Percentiles rank a stretch among this genome's conserved stretches.
Conservation (phyloP, 148 eudicot species). For the Cornus controversa region DNA sequence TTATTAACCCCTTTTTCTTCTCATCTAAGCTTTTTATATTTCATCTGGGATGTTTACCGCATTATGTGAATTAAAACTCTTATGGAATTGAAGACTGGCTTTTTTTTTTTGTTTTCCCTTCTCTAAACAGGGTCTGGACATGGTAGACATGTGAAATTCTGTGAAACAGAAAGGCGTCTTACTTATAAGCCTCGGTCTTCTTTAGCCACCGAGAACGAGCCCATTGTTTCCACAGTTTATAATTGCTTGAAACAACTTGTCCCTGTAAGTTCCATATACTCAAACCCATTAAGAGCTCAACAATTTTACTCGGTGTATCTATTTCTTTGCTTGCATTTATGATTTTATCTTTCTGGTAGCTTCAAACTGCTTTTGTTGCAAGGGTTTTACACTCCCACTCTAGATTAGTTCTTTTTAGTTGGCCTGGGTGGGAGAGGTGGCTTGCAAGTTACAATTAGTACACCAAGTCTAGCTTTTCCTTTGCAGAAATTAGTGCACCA, state of each 20-base stretch:
- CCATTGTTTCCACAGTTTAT: constrained; percentile 1
- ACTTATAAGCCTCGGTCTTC: constrained; percentile 14
- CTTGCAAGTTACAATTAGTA: no score
- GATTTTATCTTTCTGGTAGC: no score
- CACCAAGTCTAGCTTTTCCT: no score
- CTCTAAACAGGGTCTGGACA: constrained; percentile 8
- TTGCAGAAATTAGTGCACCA: no score
- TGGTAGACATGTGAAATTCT: no score
- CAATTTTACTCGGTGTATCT: not conserved
- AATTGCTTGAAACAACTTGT: constrained; percentile 12
- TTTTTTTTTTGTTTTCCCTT: constrained; percentile 2
- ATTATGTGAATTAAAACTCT: not conserved
- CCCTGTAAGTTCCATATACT: constrained; percentile 13
- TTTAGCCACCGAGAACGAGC: not conserved
- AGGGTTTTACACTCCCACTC: no score
- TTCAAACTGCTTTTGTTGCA: no score
- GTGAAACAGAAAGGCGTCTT: constrained; percentile 7
- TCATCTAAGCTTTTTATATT: not conserved
- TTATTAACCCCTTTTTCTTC: not conserved
- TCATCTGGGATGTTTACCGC: not conserved
- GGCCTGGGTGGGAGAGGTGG: no score
- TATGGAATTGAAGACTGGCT: not conserved
- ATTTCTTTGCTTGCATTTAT: not conserved
- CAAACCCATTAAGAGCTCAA: not conserved
- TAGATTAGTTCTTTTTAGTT: no score